Conservation (phyloP, 768 basidiomycete species). For the Lentinula sp. region DNA sequence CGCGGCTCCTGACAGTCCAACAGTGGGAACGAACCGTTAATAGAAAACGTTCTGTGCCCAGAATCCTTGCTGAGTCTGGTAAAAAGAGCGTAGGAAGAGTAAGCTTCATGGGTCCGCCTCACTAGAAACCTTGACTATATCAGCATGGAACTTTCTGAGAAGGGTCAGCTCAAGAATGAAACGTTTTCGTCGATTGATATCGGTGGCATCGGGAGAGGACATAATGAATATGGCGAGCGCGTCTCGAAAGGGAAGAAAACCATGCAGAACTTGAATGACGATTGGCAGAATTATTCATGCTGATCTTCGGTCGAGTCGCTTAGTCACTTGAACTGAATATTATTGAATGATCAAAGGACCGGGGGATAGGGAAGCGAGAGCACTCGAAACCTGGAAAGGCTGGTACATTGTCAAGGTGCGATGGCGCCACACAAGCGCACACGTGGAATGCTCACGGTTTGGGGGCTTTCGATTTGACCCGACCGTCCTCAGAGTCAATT, state of each 20-base stretch:
- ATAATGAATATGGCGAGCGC: background rate
- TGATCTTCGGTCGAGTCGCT: background rate
- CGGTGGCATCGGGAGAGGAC: background rate
- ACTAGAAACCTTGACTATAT: background rate
- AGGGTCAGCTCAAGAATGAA: background rate
- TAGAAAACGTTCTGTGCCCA: background rate
- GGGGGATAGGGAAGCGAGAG: background rate
- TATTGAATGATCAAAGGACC: background rate
- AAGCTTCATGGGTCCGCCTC: background rate
- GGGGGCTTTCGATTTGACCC: background rate
- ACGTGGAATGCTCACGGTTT: background rate
- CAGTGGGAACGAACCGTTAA: background rate
- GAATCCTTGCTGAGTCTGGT: background rate
- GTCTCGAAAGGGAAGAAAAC: background rate
- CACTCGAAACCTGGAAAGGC: background rate
- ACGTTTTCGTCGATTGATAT: background rate
- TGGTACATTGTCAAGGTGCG: background rate
- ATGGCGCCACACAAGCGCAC: slow-evolving; percentile 4
- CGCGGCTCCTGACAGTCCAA: background rate
- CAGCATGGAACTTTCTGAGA: background rate
- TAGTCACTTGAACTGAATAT: background rate
- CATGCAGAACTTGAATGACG: background rate
- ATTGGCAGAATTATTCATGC: background rate
- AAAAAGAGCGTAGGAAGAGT: background rate
- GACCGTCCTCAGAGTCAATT: background rate